Evolutionary conservation across 768 basidiomycete species (phyloP).

Genomic region (Leucocoprinus birnbaumii): DNA sequence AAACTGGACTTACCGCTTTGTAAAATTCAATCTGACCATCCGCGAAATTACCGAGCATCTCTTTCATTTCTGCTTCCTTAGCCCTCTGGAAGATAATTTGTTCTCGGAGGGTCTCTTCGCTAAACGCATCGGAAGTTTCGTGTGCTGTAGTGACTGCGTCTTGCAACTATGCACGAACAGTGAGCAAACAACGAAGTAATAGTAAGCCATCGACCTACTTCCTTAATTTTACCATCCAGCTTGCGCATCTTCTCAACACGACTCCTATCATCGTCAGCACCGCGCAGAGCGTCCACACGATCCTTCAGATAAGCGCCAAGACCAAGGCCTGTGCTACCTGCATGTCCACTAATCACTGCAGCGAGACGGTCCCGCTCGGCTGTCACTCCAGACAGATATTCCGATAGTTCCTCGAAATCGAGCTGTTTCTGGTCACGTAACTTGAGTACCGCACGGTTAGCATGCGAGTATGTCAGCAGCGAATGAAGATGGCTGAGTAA

Average conservation of each 20-base stretch:
- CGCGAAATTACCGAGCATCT: constrained; percentile 83
- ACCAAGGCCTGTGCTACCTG: constrained; percentile 80
- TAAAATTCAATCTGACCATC: constrained; percentile 97
- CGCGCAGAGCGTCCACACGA: constrained; percentile 86
- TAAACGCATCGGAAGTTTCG: constrained; percentile 95
- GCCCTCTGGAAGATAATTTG: constrained; percentile 86
- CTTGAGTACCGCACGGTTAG: constrained; percentile 91
- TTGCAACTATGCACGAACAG: constrained; percentile 68
- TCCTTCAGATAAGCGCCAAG: constrained; percentile 90
- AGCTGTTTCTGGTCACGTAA: constrained; percentile 98
- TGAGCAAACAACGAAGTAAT: constrained; percentile 12
- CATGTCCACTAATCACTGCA: constrained; percentile 86
- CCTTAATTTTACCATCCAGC: constrained; percentile 92
- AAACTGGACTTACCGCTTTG: constrained; percentile 52
- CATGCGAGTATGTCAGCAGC: constrained; percentile 88
- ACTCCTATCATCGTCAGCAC: constrained; percentile 90
- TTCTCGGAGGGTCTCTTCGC: constrained; percentile 90
- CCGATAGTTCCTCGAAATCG: constrained; percentile 96
- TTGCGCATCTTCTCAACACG: constrained; percentile 93
- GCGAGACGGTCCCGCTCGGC: constrained; percentile 90
- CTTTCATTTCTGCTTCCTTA: constrained; percentile 97
- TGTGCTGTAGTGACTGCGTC: constrained; percentile 95
- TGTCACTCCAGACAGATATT: constrained; percentile 91
- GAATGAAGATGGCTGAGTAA: constrained; percentile 90
- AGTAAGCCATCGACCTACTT: constrained; percentile 47